Evolutionary conservation across 2,329 filamentous ascomycete species (phyloP).

Genomic region (Hymenoscyphus albidus): DNA sequence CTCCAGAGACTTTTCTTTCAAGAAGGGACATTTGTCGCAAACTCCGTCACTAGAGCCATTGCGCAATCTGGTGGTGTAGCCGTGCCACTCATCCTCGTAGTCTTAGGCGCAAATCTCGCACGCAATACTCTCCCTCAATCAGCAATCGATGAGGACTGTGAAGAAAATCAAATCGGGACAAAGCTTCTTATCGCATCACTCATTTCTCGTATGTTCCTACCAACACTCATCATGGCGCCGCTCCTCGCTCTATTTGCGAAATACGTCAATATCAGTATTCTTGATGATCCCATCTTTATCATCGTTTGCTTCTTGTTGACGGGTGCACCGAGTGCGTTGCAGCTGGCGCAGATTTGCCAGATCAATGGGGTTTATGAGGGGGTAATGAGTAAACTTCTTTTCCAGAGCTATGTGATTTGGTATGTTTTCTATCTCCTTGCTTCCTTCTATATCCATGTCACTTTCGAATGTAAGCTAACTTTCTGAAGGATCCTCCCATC

Average conservation of each 20-base stretch:
- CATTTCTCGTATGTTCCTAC: conserved; percentile 85
- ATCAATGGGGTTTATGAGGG: conserved; percentile 95
- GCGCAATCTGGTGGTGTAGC: conserved; percentile 83
- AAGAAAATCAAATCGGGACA: conserved; percentile 65
- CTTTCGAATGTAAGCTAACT: neutral
- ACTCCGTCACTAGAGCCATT: conserved; percentile 86
- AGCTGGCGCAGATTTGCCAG: conserved; percentile 97
- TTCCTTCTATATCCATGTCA: neutral
- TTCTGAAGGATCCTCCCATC: conserved; percentile 78
- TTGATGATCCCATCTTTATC: conserved; percentile 97
- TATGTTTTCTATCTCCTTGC: conserved; percentile 42
- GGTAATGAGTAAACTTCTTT: conserved; percentile 87
- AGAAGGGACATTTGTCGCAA: conserved; percentile 83
- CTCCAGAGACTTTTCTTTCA: conserved; percentile 85
- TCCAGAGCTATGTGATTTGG: conserved; percentile 97
- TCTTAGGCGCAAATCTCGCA: conserved; percentile 90
- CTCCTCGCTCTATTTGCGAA: conserved; percentile 84
- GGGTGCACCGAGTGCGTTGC: conserved; percentile 87
- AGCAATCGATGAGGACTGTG: conserved; percentile 59
- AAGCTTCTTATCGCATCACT: conserved; percentile 83
- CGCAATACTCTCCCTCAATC: conserved; percentile 75
- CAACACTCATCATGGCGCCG: conserved; percentile 88
- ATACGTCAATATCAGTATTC: conserved; percentile 85
- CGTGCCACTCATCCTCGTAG: conserved; percentile 90
- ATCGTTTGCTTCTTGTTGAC: conserved; percentile 96